Base-by-base conservation (phyloP, 768 basidiomycete genomes). In the Tubosaeta sp. region DNA sequence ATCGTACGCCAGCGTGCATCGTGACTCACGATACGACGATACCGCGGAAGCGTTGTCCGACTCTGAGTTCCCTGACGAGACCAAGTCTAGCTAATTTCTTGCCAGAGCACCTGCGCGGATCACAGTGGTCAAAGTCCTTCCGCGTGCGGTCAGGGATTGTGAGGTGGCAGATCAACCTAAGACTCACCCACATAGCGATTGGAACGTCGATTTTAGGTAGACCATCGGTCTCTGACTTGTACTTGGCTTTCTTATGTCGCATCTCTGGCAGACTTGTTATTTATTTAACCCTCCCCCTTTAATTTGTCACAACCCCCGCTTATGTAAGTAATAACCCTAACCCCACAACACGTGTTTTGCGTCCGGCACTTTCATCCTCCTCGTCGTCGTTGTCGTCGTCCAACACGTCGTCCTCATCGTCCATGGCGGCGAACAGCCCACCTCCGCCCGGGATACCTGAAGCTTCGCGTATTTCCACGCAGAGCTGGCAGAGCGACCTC, bases 101-200 rank as follows among this genome's bases (percentile, higher is more conserved):
- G 4, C 97, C 97, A 5, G 83, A 85, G 60, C 86, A 89, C 49
- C 83, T 74, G 43, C 85, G 85, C 0, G 95, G 95, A 67, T 99
- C 95, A 65, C 97, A 99, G 66, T 99, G 97, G 66, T 90, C 87
- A 71, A 99, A 97, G 66, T 99, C 95, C 94, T 95, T 39, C 13
- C 6, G 7, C 6, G 26, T 9, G 22, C 3, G 29, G 17, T 54
- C 19, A 47, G 33, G 26, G 3, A 14, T 17, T 12, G 11, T 1
- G 11, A 11, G 39, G 5, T 25, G 10, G 11, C 19, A 11, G 16
- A 6, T 44, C 17, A 6, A 12, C 43, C 43, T 14, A 26, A 31
- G 43, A 76, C 93, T 70, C 52, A 88, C 93, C 95, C 95, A 97
- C 95, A 97, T 97, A 33, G 91, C 94, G 4, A 97, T 85, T 2